phyloP scores from a whole-genome alignment of 2,329 filamentous ascomycete genomes.

The Aschersonia sp. region DNA sequence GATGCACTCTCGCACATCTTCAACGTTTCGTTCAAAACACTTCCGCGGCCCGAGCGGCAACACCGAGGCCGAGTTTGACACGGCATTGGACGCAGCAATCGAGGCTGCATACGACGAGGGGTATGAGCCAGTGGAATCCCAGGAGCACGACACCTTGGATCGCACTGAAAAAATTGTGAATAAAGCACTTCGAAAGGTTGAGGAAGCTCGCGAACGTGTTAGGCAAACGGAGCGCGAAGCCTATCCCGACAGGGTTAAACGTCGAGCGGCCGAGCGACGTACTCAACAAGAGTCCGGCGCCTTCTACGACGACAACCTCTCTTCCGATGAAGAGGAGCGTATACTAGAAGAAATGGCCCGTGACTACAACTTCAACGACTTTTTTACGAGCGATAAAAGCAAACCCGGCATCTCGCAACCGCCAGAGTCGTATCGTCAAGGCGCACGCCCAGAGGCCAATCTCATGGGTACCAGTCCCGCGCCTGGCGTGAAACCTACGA shows the following conservation, averaged over 20 bases:
- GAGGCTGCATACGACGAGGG: conserved; percentile 93
- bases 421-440: conserved; percentile 56
- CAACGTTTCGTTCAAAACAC: conserved; percentile 53
- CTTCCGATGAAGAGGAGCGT: conserved; percentile 59
- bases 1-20: conserved; percentile 65
- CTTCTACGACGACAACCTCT: conserved; percentile 44
- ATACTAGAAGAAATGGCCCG: conserved; percentile 78
- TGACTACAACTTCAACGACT: conserved; percentile 71
- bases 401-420: conserved; percentile 23
- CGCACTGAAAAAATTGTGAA: conserved; percentile 30
- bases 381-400: conserved; percentile 50
- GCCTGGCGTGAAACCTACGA: conserved; percentile 37
- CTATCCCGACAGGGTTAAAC: conserved; percentile 11
- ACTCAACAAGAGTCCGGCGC: conserved; percentile 26
- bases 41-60: conserved; percentile 53
- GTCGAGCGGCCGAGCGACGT: conserved; percentile 15
- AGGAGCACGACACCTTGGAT: conserved; percentile 20
- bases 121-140: conserved; percentile 54
- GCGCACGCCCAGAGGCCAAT: conserved; percentile 68
- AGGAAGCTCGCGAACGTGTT: conserved; percentile 62
- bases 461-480: background rate
- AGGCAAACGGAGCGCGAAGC: conserved; percentile 60
- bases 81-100: conserved; percentile 84
- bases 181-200: conserved; percentile 50
- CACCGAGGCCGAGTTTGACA: conserved; percentile 84